A percentile compares a stretch with the other conserved stretches of the same genome.
These are phyloP conservation scores for Hymenoscyphus linearis DNA, from an alignment of 2,329 filamentous ascomycete genomes.

Conservation along the genomic window DNA sequence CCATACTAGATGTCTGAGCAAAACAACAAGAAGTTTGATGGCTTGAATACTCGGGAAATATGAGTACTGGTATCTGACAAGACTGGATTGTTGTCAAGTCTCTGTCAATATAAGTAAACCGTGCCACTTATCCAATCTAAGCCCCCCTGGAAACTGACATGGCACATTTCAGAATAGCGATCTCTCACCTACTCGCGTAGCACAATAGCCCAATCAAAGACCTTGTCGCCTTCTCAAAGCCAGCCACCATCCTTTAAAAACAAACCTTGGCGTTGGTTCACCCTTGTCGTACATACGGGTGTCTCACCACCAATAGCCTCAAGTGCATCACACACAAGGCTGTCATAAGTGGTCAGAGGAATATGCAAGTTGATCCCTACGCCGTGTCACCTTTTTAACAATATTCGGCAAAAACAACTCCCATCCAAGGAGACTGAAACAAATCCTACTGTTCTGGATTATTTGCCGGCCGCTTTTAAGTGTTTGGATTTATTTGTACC, in stretches of 20 bases:
- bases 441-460: background rate
- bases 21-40: no score
- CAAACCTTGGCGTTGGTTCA: conserved; percentile 3
- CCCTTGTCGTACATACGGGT: background rate
- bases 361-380: background rate
- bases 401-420: background rate
- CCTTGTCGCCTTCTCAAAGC: background rate
- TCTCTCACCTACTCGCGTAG: background rate
- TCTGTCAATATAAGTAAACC: background rate
- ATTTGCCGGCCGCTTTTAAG: background rate
- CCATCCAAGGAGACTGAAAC: background rate
- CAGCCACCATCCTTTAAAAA: background rate
- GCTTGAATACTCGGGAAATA: no score
- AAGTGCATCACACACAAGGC: background rate
- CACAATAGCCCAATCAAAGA: background rate
- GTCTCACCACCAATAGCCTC: background rate
- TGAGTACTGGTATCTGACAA: no score
- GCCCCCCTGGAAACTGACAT: background rate
- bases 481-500: background rate
- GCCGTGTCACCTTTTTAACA: background rate
- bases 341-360: background rate
- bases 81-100: no score
- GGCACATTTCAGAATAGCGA: background rate
- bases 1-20: no score
- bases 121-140: background rate